Evolutionary conservation across 805 yeast species (phyloP).

Genomic region (Kuraishia hungarica): DNA sequence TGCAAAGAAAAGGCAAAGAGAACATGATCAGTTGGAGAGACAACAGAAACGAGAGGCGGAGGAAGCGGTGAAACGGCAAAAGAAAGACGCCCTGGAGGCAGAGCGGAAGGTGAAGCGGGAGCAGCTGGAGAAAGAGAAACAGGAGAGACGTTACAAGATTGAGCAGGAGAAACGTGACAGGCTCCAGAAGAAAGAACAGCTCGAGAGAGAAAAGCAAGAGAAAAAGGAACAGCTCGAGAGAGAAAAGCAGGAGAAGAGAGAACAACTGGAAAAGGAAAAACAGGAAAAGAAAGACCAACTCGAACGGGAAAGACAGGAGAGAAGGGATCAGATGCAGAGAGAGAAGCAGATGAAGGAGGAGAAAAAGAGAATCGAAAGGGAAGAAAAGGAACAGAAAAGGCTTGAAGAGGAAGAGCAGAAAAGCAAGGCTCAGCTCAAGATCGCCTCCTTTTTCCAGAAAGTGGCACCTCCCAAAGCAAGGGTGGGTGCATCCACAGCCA

Average conservation of each 20-base stretch:
- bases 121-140: neutral
- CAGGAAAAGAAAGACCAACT: conserved; percentile 1
- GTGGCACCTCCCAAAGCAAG: neutral
- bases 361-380: neutral
- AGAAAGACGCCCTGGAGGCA: neutral
- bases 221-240: conserved; percentile 1
- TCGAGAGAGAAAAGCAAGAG: too few species aligned
- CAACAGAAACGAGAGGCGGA: neutral
- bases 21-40: neutral
- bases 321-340: conserved; percentile 1
- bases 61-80: neutral
- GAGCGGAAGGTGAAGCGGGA: neutral
- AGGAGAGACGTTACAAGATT: neutral
- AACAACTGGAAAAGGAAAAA: conserved; percentile 1
- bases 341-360: conserved; percentile 3
- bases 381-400: neutral
- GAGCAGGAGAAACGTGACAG: conserved; percentile 2
- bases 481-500: neutral
- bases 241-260: conserved; percentile 1
- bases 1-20: neutral
- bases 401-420: conserved; percentile 1
- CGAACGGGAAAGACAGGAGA: neutral
- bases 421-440: conserved; percentile 1
- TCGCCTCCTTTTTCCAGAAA: conserved; percentile 2
- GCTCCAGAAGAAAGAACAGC: neutral